These are phyloP conservation scores for Fusarium floridanum DNA, from an alignment of 2,329 filamentous ascomycete genomes.

Conservation along the genomic window DNA sequence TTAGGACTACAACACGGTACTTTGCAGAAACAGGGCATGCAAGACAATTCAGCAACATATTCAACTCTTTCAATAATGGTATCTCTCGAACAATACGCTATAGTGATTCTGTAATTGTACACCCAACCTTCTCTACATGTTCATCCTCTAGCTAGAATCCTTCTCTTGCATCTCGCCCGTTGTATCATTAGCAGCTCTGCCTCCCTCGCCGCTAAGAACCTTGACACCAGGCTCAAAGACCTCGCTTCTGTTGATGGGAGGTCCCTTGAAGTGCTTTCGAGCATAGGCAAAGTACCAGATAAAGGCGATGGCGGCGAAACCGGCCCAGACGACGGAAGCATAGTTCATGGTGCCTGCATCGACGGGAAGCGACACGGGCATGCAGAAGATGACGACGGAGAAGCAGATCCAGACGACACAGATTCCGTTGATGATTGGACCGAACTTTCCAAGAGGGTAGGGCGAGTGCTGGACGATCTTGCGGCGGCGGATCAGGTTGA, in stretches of 20 bases:
- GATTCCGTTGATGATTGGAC: conserved; percentile 74
- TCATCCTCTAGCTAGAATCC: conserved; percentile 25
- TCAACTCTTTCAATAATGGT: not conserved
- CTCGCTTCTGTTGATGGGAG: conserved; percentile 46
- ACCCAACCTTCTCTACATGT: not conserved
- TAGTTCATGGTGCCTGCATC: conserved; percentile 73
- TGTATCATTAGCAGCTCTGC: conserved; percentile 12
- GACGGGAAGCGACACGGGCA: conserved; percentile 75
- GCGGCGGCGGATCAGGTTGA: conserved; percentile 76
- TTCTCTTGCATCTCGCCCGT: conserved; percentile 29
- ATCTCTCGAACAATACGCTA: not conserved
- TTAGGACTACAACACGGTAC: not conserved
- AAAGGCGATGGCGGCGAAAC: conserved; percentile 70
- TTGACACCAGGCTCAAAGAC: conserved; percentile 34
- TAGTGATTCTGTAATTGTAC: not conserved
- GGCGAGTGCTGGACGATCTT: conserved; percentile 73
- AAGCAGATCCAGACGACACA: conserved; percentile 79
- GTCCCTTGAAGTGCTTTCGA: conserved; percentile 73
- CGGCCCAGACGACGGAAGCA: conserved; percentile 74
- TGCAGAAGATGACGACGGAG: conserved; percentile 80
- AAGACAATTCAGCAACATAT: not conserved
- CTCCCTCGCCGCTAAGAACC: conserved; percentile 33
- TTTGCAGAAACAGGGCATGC: not conserved
- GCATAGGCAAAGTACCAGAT: conserved; percentile 74
- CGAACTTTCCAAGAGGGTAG: conserved; percentile 78